A percentile compares a stretch with the other conserved stretches of the same genome.
phyloP scores from a whole-genome alignment of 352 stramenopile genomes.

The Poterioochromonas sp. region DNA sequence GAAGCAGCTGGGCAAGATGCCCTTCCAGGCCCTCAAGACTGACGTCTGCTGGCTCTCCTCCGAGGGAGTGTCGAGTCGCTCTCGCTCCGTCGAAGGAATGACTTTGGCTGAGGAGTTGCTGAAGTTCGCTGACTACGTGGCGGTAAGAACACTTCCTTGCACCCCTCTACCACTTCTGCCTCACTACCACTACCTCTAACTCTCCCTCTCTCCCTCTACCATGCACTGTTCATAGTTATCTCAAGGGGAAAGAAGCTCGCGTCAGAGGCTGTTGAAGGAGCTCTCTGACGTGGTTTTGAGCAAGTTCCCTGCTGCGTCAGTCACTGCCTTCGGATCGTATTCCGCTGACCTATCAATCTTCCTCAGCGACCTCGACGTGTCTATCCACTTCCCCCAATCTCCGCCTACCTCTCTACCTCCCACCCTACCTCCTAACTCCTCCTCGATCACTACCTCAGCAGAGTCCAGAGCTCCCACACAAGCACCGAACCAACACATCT shows the following conservation, averaged over 20 bases:
- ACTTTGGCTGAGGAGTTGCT: not conserved
- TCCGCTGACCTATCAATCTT: constrained; percentile 4
- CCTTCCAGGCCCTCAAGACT: too few species aligned
- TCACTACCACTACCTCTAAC: not conserved
- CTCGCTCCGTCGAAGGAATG: too few species aligned
- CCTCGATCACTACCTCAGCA: not conserved
- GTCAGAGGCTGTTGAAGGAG: not conserved
- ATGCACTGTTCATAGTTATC: not conserved
- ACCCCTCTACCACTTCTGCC: not conserved
- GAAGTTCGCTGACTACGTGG: not conserved
- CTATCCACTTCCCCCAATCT: not conserved
- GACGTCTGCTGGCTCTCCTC: too few species aligned
- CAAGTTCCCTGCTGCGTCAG: not conserved
- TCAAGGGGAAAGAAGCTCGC: not conserved
- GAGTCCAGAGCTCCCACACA: not conserved
- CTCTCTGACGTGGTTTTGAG: not conserved
- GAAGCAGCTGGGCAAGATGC: too few species aligned
- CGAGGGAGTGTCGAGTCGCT: too few species aligned
- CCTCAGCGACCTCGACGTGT: constrained; percentile 18
- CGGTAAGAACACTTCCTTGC: not conserved
- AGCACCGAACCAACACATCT: not conserved
- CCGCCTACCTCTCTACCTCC: not conserved
- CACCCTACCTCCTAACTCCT: not conserved
- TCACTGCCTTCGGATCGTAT: constrained; percentile 9
- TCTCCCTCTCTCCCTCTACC: too few species aligned